Evolutionary conservation across 2,329 filamentous ascomycete species (phyloP), one percentile per base, ranked within the genome.

Genomic region (Cordyceps sp.): DNA sequence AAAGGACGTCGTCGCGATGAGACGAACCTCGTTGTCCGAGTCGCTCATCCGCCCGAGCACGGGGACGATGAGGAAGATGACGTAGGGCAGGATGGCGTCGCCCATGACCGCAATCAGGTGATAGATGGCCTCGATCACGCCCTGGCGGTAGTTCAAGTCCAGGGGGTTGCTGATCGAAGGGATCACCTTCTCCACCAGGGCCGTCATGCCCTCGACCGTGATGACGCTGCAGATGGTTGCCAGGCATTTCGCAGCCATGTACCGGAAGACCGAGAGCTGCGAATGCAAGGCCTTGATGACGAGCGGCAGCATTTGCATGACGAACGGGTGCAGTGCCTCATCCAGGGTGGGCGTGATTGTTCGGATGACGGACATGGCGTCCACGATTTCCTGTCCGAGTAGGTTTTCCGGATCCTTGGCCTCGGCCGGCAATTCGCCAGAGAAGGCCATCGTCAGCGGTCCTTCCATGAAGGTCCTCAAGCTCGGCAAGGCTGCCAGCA

Each of bases 31-130:
- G 40, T 92, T 88, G 50, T 98, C 88, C 0, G 88, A 93, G 52
- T 98, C 90, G 49, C 90, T 96, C 90, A 98, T 98, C 28, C 90
- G 78, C 33, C 90, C 90, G 31, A 98, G 68, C 4, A 98, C 90
- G 12, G 90, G 90, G 10, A 96, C 92, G 36, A 98, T 92, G 41
- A 98, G 72, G 72, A 98, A 98, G 46, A 98, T 94, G 39, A 98
- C 90, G 47, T 98, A 98, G 4, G 92, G 90, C 20, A 98, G 59
- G 35, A 98, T 98, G 24, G 73, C 71, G 50, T 96, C 90, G 39
- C 93, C 90, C 90, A 98, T 98, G 32, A 94, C 86, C 37, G 92
- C 83, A 40, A 98, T 98, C 36, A 98, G 63, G 54, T 98, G 90
- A 50, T 98, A 98, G 37, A 98, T 81, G 44, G 76, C 84, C 56